phyloP scores from a whole-genome alignment of 2,329 filamentous ascomycete species.

The Claviceps capensis region DNA sequence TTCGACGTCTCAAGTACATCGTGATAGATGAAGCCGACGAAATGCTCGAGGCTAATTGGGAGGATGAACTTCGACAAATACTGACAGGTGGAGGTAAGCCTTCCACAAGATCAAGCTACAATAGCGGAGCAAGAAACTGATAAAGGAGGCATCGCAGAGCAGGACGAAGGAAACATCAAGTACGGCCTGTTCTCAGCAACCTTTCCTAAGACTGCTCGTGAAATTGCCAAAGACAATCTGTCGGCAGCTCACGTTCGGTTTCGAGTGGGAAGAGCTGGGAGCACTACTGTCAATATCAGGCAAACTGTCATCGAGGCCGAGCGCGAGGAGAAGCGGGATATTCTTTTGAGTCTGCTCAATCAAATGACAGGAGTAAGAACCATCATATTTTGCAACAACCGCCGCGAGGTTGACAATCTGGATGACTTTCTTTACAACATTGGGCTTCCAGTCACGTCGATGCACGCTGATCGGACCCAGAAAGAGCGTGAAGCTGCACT shows the following conservation, averaged over 20 bases:
- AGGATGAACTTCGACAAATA: constrained; percentile 59
- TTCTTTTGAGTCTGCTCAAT: constrained; percentile 58
- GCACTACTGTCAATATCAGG: constrained; percentile 67
- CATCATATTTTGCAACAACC: constrained; percentile 81
- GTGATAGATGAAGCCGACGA: constrained; percentile 95
- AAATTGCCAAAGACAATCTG: constrained; percentile 65
- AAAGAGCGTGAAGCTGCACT: constrained; percentile 84
- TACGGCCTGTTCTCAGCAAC: constrained; percentile 90
- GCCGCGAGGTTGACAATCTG: constrained; percentile 62
- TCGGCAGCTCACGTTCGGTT: constrained; percentile 63
- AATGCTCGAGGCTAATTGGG: constrained; percentile 71
- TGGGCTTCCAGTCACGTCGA: constrained; percentile 69
- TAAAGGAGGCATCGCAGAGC: constrained; percentile 33
- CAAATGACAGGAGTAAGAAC: constrained; percentile 61
- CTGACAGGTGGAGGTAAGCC: constrained; percentile 66
- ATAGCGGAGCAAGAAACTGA: background rate
- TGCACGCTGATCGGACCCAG: constrained; percentile 79
- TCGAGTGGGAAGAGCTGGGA: constrained; percentile 76
- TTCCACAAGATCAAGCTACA: constrained; percentile 4
- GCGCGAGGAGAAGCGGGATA: constrained; percentile 50
- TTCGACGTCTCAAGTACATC: constrained; percentile 64
- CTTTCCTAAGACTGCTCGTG: constrained; percentile 68
- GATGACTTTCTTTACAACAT: constrained; percentile 81
- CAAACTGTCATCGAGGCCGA: constrained; percentile 63
- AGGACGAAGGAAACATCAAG: constrained; percentile 56